Base-by-base conservation (phyloP, 2,329 filamentous ascomycete genomes). In the Colletotrichum filicis region DNA sequence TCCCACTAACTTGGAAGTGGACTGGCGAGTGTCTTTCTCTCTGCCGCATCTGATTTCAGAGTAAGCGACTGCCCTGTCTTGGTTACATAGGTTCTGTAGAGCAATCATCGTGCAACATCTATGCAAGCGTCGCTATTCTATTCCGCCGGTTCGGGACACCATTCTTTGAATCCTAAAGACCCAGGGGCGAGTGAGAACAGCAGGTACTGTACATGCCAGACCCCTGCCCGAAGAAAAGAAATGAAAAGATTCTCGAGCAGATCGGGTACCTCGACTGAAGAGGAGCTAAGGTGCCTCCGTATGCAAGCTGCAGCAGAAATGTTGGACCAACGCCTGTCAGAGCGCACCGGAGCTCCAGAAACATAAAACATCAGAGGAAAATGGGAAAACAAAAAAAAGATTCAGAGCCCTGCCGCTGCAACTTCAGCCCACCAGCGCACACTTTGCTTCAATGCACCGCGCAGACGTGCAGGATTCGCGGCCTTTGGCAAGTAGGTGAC, bases 321-420 rank as follows among this genome's bases (percentile, higher is more conserved):
- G 60, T 61, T 66, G 49, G 42, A 62, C 60, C 59, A 61, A 49
- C 46, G 60, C 46, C 60, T 71, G 71, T 66, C 66, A 73, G 35
- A 73, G 71, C 70, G 60, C 66, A 28, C 55, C 71, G 71, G 71
- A 73, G 60, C 60, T 71, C 66, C 66, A 66, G 59, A 24, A 42
- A 59, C 28, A 30, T 22, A 56, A 59, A 61, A 53, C 28, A 61
- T 65, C 32, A 71, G 56, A 57, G 61, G 49, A 70, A 65, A 60
- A 26, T 9, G 22, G 19, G 9, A 49, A 24, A 16, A 66, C 24
- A 14, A 62, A 42, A 30, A 62, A 59, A 49, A 53, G 58, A 63
- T 24, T 58, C 24, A 22, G 65, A 52, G 37, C 58, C 61, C 42
- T 70, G 55, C 49, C 52, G 42, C 28, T 42, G 42, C 24, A 55